Percentiles rank a stretch among this genome's conserved stretches.
Evolutionary conservation across 192 early-diverging fungal species (phyloP).

Genomic region (Coemansia sp.): DNA sequence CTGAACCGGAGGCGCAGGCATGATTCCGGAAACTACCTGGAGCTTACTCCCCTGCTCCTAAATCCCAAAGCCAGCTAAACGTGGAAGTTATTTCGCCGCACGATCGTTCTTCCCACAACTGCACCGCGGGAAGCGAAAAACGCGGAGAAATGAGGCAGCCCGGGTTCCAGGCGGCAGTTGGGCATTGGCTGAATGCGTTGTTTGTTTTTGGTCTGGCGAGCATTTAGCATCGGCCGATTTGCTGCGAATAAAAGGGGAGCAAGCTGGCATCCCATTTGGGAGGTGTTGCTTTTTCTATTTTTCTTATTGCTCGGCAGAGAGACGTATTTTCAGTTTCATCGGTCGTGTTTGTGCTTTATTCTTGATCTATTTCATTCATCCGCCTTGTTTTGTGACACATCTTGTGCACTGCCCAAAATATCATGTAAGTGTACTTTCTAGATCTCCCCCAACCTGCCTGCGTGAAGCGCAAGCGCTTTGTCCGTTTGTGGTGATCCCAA

Average conservation of each 20-base stretch:
- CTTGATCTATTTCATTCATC: neutral
- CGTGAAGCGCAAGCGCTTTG: neutral
- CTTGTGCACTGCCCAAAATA: neutral
- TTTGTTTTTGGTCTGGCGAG: neutral
- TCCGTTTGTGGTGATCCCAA: conserved; percentile 5
- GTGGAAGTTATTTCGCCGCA: conserved; percentile 7
- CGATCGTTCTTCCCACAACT: neutral
- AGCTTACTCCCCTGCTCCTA: neutral
- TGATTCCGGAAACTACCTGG: neutral
- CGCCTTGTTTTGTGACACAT: neutral
- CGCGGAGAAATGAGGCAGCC: conserved; percentile 8
- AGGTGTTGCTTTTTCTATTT: neutral
- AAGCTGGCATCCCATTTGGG: neutral
- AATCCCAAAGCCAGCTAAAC: neutral
- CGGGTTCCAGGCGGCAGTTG: conserved; percentile 10
- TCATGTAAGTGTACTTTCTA: neutral
- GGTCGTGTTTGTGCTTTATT: neutral
- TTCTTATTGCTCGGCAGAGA: neutral
- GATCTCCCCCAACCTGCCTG: conserved; percentile 6
- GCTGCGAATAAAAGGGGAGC: neutral
- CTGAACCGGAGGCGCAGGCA: neutral
- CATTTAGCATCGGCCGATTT: neutral
- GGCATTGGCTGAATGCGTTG: conserved; percentile 10
- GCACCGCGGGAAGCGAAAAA: neutral
- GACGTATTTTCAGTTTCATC: no score